Percentiles rank a stretch among this genome's conserved stretches.
Conservation (phyloP, 805 yeast species). For the Citeromyces nyonsensis region DNA sequence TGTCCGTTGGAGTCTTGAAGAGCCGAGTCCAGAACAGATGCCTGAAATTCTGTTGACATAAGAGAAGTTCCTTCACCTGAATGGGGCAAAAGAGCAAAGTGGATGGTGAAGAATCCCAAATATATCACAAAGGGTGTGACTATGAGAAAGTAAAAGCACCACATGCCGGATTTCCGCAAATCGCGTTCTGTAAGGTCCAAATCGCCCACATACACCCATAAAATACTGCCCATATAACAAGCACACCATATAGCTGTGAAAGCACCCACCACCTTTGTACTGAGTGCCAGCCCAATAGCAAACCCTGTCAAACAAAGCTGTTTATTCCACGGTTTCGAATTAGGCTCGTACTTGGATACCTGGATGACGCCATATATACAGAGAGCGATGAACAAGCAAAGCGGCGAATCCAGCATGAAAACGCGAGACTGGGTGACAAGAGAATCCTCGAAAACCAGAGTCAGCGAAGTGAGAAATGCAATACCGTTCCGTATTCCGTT, state of each 20-base stretch:
- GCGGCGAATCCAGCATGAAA: slow-evolving; percentile 27
- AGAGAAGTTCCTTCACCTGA: slow-evolving; percentile 46
- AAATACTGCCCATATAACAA: slow-evolving; percentile 24
- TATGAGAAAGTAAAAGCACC: slow-evolving; percentile 27
- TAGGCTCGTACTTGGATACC: slow-evolving; percentile 23
- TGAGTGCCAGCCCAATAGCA: slow-evolving; percentile 35
- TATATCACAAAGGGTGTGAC: slow-evolving; percentile 45
- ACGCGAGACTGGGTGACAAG: slow-evolving; percentile 44
- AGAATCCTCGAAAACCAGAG: slow-evolving; percentile 51
- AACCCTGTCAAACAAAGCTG: slow-evolving; percentile 30
- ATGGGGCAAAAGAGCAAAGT: slow-evolving; percentile 29
- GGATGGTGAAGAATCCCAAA: slow-evolving; percentile 37
- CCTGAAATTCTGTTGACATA: slow-evolving; percentile 56
- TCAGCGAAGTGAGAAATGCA: slow-evolving; percentile 31
- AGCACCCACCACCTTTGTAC: slow-evolving; percentile 61
- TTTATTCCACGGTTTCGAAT: slow-evolving; percentile 34
- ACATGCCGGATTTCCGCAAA: slow-evolving; percentile 10
- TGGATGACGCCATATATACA: slow-evolving; percentile 35
- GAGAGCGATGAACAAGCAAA: slow-evolving; percentile 28
- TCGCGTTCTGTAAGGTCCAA: slow-evolving; percentile 19
- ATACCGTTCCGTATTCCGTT: slow-evolving; percentile 35
- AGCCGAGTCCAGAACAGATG: slow-evolving; percentile 29
- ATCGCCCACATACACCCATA: slow-evolving; percentile 68
- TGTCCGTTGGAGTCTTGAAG: slow-evolving; percentile 34
- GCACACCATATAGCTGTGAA: slow-evolving; percentile 56